Evolutionary conservation across 768 basidiomycete species (phyloP).

Genomic region (Boletellus emodensis): DNA sequence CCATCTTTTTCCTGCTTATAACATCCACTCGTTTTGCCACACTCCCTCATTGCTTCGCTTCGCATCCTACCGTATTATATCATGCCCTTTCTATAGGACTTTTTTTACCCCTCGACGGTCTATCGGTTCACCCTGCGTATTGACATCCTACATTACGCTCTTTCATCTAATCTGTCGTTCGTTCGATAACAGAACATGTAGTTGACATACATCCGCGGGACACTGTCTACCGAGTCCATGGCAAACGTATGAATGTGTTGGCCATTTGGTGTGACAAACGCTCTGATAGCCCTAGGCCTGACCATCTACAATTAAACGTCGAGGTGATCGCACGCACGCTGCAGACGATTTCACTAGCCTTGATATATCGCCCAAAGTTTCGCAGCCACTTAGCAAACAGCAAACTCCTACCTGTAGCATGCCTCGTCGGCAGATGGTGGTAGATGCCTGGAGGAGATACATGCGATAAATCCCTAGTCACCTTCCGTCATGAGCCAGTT

Average conservation of each 20-base stretch:
- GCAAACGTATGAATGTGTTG: no score
- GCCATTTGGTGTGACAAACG: no score
- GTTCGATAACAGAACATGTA: background rate
- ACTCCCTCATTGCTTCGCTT: background rate
- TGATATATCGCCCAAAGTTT: no score
- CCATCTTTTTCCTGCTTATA: background rate
- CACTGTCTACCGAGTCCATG: background rate
- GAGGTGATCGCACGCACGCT: no score
- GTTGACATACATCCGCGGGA: background rate
- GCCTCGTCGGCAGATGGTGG: background rate
- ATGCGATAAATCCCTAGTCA: slow-evolving; percentile 38
- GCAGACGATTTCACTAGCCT: no score
- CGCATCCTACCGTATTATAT: no score
- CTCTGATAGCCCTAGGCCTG: no score
- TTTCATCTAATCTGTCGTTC: slow-evolving; percentile 1
- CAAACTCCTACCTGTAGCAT: background rate
- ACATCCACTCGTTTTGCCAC: slow-evolving; percentile 17
- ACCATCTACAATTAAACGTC: no score
- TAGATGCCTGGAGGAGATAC: slow-evolving; percentile 4
- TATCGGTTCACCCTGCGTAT: background rate
- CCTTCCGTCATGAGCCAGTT: slow-evolving; percentile 82
- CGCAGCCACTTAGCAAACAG: no score
- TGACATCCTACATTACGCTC: slow-evolving; percentile 9
- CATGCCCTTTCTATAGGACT: background rate
- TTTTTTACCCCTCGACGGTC: background rate